Evolutionary conservation across 192 early-diverging fungal species (phyloP).

Genomic region (Backusella psychrophila): DNA sequence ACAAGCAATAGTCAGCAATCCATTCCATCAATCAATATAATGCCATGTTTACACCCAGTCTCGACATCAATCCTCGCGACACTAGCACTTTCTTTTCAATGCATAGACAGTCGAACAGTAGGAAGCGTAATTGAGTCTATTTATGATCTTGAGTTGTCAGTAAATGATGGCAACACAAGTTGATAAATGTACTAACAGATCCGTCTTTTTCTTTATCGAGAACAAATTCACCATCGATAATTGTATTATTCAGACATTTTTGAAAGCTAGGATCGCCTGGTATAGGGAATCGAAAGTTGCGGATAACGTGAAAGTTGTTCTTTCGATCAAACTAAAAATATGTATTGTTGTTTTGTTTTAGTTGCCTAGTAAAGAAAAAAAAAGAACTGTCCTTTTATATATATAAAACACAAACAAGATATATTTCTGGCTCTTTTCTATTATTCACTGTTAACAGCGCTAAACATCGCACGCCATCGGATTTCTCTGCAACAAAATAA

Average conservation of each 20-base stretch:
- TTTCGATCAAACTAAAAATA: conserved; percentile 75
- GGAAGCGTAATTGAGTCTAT: conserved; percentile 42
- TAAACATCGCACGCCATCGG: conserved; percentile 68
- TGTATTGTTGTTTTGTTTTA: conserved; percentile 6
- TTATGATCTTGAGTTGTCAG: no score
- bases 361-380: background rate
- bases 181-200: conserved; percentile 22
- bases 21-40: background rate
- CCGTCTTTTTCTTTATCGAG: conserved; percentile 67
- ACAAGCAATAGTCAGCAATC: no score
- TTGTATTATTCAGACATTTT: conserved; percentile 63
- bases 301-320: conserved; percentile 73
- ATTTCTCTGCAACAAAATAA: conserved; percentile 84
- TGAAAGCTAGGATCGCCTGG: conserved; percentile 35
- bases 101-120: conserved; percentile 76
- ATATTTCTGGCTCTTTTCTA: conserved; percentile 46
- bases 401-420: conserved; percentile 41
- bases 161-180: no score
- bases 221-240: conserved; percentile 93
- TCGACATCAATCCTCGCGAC: conserved; percentile 51
- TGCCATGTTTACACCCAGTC: conserved; percentile 65
- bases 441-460: conserved; percentile 50
- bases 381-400: background rate
- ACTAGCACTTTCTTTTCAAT: conserved; percentile 56
- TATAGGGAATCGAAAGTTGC: conserved; percentile 60